Conservation (phyloP, 2,329 filamentous ascomycete genomes). For the Stemphylium beticola region DNA sequence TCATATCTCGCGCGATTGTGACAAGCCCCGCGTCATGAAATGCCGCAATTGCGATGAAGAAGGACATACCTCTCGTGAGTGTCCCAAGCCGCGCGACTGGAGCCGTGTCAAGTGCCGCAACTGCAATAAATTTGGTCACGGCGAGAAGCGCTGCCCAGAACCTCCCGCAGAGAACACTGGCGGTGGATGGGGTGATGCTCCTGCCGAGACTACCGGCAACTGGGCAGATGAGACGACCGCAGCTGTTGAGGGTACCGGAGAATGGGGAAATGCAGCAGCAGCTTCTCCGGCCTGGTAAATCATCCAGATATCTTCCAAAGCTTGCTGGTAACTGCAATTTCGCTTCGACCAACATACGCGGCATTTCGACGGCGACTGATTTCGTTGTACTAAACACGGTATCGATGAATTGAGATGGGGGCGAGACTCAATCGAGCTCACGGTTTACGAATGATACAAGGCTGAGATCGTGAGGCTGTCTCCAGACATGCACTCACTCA, state of each 20-base stretch:
- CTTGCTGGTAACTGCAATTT: conserved; percentile 1
- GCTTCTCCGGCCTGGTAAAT: conserved; percentile 17
- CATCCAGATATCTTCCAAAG: background rate
- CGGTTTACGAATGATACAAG: background rate
- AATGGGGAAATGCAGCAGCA: conserved; percentile 12
- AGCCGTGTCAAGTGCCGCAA: conserved; percentile 65
- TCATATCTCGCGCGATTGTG: conserved; percentile 36
- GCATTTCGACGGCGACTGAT: background rate
- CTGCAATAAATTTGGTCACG: conserved; percentile 57
- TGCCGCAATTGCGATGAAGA: conserved; percentile 69
- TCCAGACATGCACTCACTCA: background rate
- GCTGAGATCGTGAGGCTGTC: background rate
- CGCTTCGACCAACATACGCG: conserved; percentile 3
- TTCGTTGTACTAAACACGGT: background rate
- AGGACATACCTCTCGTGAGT: conserved; percentile 55
- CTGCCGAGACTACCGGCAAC: conserved; percentile 16
- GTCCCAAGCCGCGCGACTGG: conserved; percentile 56
- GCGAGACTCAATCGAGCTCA: background rate
- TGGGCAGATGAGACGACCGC: conserved; percentile 25
- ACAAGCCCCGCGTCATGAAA: conserved; percentile 40
- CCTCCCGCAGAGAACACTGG: conserved; percentile 32
- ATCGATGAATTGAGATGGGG: background rate
- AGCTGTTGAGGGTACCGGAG: conserved; percentile 10
- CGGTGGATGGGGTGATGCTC: conserved; percentile 31
- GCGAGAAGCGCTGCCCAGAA: conserved; percentile 49